Conservation (phyloP, 495 filamentous ascomycete genomes). For the Podospora tetraspora region DNA sequence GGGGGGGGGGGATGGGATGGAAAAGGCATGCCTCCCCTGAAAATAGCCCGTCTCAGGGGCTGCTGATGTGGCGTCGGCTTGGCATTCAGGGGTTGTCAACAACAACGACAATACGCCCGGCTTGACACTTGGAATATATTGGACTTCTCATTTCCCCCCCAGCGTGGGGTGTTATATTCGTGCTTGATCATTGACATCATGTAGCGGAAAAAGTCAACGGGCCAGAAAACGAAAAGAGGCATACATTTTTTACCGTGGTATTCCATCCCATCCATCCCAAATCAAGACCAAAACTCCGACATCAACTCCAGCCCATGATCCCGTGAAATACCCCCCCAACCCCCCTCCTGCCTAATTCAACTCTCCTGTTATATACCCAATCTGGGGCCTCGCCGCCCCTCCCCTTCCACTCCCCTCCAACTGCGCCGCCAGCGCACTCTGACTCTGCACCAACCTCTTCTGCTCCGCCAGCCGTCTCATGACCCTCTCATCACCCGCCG, state of each 20-base stretch:
- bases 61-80: no score
- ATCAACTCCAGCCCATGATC: background rate
- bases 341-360: constrained; percentile 16
- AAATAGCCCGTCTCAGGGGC: no score
- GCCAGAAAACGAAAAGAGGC: background rate
- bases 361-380: constrained; percentile 42
- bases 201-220: background rate
- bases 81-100: no score
- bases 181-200: background rate
- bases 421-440: constrained; percentile 37
- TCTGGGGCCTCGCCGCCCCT: constrained; percentile 32
- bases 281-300: background rate
- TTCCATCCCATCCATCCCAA: background rate
- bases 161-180: no score
- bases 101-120: no score
- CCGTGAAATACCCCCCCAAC: background rate
- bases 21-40: no score
- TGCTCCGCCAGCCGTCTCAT: constrained; percentile 38
- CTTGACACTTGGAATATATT: no score
- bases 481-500: constrained; percentile 31
- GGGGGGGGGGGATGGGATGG: no score
- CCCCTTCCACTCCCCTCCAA: constrained; percentile 28
- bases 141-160: no score
- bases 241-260: background rate
- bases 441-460: constrained; percentile 42